Conservation (phyloP, 148 eudicot genomes). For the Nyssa sinensis region DNA sequence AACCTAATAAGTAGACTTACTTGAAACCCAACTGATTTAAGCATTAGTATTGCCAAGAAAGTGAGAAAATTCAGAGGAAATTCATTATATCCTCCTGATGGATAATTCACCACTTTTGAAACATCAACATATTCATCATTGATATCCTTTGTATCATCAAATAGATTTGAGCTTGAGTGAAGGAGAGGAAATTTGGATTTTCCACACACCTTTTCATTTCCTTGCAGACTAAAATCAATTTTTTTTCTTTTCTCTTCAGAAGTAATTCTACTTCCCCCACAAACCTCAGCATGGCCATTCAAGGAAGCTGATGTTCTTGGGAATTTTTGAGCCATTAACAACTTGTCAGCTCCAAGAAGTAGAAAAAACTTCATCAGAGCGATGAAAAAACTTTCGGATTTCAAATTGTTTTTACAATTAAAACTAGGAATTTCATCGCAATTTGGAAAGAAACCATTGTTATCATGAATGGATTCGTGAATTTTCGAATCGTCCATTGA, state of each 20-base stretch:
- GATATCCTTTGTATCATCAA: background rate
- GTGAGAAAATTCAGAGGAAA: constrained; percentile 19
- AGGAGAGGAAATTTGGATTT: background rate
- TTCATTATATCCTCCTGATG: constrained; percentile 11
- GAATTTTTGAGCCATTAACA: constrained; percentile 24
- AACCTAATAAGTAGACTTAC: constrained; percentile 22
- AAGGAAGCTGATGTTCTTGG: background rate
- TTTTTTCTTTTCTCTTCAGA: background rate
- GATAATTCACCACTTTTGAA: constrained; percentile 19
- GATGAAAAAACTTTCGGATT: background rate
- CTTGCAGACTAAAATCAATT: too few species aligned
- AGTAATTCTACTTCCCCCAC: background rate
- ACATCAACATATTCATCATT: constrained; percentile 1
- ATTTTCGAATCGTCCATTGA: constrained; percentile 10
- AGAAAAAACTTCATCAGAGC: constrained; percentile 5
- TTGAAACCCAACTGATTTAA: constrained; percentile 29
- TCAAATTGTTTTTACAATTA: constrained; percentile 3
- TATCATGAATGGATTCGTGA: constrained; percentile 11
- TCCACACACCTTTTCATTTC: background rate
- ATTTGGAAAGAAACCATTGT: background rate
- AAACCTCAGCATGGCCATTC: background rate
- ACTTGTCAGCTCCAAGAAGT: constrained; percentile 29
- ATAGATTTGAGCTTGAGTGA: too few species aligned
- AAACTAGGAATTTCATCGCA: constrained; percentile 2
- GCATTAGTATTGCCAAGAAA: constrained; percentile 14